These are phyloP conservation scores for Penicillium sp. DNA, from an alignment of 2,329 filamentous ascomycete genomes.

Conservation along the genomic window DNA sequence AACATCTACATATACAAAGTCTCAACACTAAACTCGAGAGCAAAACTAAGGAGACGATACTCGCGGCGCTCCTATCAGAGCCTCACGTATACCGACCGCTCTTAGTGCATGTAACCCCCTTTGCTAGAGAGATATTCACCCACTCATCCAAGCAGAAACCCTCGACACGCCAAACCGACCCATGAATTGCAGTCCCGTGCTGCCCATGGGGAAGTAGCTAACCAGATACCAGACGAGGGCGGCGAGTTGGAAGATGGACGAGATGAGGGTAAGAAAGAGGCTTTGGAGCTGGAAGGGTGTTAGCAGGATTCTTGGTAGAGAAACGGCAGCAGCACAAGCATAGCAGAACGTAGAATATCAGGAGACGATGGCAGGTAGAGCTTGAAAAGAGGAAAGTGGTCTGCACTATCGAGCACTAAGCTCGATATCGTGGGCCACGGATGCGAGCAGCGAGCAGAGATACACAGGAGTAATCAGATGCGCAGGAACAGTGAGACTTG, in stretches of 20 bases:
- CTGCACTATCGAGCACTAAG: not conserved
- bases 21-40: not conserved
- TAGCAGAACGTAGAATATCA: slow-evolving; percentile 8
- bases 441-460: not conserved
- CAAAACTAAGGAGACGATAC: not conserved
- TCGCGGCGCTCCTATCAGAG: not conserved
- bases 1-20: not conserved
- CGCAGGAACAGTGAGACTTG: not conserved
- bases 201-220: slow-evolving; percentile 98
- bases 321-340: not conserved
- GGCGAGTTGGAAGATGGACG: slow-evolving; percentile 79
- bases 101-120: not conserved
- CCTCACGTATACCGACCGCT: not conserved
- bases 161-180: slow-evolving; percentile 82
- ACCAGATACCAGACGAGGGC: slow-evolving; percentile 90
- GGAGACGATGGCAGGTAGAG: not conserved
- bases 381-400: not conserved
- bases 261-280: slow-evolving; percentile 81
- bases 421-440: not conserved
- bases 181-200: slow-evolving; percentile 80
- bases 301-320: slow-evolving; percentile 9
- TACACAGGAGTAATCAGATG: not conserved
- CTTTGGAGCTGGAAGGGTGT: slow-evolving; percentile 67
- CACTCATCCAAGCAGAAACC: slow-evolving; percentile 84
- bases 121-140: slow-evolving; percentile 47